These are phyloP conservation scores for Globisporangium solare DNA, from an alignment of 352 stramenopile species.

Conservation along the genomic window DNA sequence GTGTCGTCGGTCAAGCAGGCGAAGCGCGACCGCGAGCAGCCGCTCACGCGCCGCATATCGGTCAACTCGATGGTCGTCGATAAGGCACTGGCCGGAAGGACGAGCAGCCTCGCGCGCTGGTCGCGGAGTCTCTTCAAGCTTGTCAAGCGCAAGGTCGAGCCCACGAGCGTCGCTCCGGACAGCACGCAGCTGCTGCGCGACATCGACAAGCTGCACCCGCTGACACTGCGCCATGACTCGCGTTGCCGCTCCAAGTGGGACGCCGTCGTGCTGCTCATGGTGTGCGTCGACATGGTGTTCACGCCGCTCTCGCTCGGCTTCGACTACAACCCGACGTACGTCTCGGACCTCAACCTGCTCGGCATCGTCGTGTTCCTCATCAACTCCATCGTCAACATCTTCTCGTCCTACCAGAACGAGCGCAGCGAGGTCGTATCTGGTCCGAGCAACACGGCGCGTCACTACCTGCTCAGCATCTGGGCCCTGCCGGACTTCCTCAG, in stretches of 20 bases:
- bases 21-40: slow-evolving; percentile 18
- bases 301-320: slow-evolving; percentile 55
- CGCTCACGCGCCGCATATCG: slow-evolving; percentile 35
- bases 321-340: slow-evolving; percentile 21
- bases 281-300: slow-evolving; percentile 47
- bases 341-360: slow-evolving; percentile 26
- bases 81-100: slow-evolving; percentile 3
- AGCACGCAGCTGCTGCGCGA: slow-evolving; percentile 30
- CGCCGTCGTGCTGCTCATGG: slow-evolving; percentile 44
- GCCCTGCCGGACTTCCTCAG: slow-evolving; percentile 59
- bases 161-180: slow-evolving; percentile 18
- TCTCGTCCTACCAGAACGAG: slow-evolving; percentile 51
- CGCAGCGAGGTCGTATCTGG: slow-evolving; percentile 50
- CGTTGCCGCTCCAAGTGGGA: slow-evolving; percentile 39
- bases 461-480: slow-evolving; percentile 56
- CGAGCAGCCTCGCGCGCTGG: slow-evolving; percentile 10
- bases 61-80: slow-evolving; percentile 20
- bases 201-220: slow-evolving; percentile 26
- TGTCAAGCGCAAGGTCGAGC: slow-evolving; percentile 4
- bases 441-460: slow-evolving; percentile 24
- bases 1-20: slow-evolving; percentile 8
- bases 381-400: slow-evolving; percentile 50
- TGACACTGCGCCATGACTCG: slow-evolving; percentile 54
- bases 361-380: slow-evolving; percentile 44
- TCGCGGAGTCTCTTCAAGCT: slow-evolving; percentile 5